Evolutionary conservation across 1,284 basidiomycete species (phyloP).

Genomic region (Boletellus dicymbophilus): DNA sequence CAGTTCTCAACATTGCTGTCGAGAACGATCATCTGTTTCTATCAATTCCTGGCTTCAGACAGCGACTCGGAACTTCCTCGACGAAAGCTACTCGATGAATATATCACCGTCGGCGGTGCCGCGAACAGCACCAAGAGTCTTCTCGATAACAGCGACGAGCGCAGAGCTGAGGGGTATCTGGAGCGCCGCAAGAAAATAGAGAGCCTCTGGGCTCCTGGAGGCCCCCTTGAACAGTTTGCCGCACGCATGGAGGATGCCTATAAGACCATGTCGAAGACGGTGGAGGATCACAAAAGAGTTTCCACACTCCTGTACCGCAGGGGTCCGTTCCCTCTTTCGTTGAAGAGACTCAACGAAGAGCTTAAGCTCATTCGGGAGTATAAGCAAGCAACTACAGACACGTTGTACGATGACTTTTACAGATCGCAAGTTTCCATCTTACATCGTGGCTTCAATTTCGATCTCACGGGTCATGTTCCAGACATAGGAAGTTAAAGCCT

Average conservation of each 20-base stretch:
- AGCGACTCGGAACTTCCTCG: slow-evolving; percentile 24
- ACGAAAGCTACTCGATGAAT: slow-evolving; percentile 26
- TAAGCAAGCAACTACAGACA: slow-evolving; percentile 15
- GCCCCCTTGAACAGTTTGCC: slow-evolving; percentile 20
- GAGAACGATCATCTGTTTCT: slow-evolving; percentile 28
- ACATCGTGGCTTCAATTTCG: not conserved
- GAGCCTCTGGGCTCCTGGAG: slow-evolving; percentile 16
- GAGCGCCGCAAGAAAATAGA: slow-evolving; percentile 24
- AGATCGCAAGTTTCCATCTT: slow-evolving; percentile 13
- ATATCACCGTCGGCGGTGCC: slow-evolving; percentile 29
- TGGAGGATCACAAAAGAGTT: slow-evolving; percentile 21
- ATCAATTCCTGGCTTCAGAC: slow-evolving; percentile 32
- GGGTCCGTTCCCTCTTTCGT: slow-evolving; percentile 20
- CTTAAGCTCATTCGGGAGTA: slow-evolving; percentile 23
- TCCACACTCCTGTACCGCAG: slow-evolving; percentile 14
- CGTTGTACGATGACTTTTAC: slow-evolving; percentile 26
- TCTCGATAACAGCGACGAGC: slow-evolving; percentile 25
- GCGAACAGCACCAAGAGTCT: slow-evolving; percentile 29
- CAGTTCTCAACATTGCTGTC: slow-evolving; percentile 23
- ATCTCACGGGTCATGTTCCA: slow-evolving; percentile 8
- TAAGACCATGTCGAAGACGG: slow-evolving; percentile 22
- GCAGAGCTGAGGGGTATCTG: slow-evolving; percentile 23
- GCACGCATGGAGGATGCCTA: slow-evolving; percentile 22
- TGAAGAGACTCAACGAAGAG: slow-evolving; percentile 26
- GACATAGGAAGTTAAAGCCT: slow-evolving; percentile 20